A percentile compares a stretch with the other conserved stretches of the same genome.
Conservation (phyloP, 306 rosid genomes). For the Gillenia trifoliata region DNA sequence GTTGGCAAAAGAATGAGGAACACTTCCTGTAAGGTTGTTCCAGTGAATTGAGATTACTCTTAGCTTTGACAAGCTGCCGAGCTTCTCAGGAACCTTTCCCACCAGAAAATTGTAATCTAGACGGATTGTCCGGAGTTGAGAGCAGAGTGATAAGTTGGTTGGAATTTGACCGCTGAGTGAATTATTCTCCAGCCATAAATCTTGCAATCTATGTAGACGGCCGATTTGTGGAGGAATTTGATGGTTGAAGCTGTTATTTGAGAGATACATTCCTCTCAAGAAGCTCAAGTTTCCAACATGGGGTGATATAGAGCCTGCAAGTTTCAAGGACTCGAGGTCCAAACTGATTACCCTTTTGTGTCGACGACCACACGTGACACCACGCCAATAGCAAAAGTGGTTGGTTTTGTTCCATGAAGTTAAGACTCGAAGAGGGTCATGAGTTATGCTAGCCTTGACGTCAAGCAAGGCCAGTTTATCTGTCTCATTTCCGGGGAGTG, state of each 20-base stretch:
- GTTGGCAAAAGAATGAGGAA: neutral
- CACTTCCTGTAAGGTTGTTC: neutral
- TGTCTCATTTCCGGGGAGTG: neutral
- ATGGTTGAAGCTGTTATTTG: neutral
- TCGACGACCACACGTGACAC: neutral
- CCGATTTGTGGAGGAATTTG: neutral
- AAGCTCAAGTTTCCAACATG: neutral
- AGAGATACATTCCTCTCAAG: neutral
- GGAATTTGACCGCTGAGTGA: neutral
- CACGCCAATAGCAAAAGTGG: neutral
- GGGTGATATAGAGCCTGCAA: neutral
- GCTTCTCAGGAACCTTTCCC: neutral
- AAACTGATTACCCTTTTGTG: neutral
- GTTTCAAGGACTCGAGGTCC: neutral
- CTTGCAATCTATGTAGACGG: neutral
- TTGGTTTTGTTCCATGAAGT: neutral
- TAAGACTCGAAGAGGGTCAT: neutral
- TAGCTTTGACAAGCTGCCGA: neutral
- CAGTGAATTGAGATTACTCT: accelerated
- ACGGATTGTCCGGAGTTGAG: accelerated
- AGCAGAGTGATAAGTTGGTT: neutral
- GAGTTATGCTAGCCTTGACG: neutral
- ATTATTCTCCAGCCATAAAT: neutral
- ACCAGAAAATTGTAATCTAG: neutral
- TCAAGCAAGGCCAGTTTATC: neutral